Evolutionary conservation across 208 protist genomes (phyloP).

Genomic region (Porcisia deanei): DNA sequence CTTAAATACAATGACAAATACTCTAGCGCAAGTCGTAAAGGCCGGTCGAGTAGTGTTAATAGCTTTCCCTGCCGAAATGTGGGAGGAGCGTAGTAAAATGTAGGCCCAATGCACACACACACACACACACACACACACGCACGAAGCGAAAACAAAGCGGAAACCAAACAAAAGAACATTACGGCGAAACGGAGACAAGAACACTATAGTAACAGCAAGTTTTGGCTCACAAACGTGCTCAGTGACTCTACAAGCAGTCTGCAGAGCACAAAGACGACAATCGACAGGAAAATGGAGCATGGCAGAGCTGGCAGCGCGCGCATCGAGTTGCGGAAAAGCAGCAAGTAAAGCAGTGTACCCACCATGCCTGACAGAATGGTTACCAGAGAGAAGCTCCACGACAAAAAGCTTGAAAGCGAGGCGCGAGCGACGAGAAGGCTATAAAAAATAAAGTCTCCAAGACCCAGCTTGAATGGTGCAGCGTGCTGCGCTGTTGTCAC

Average conservation of each 20-base stretch:
- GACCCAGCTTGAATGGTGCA: slow-evolving; percentile 71
- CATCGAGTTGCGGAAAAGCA: slow-evolving; percentile 46
- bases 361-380: slow-evolving; percentile 68
- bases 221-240: slow-evolving; percentile 21
- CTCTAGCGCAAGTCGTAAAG: background rate
- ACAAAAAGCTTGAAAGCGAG: slow-evolving; percentile 46
- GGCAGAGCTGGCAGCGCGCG: slow-evolving; percentile 78
- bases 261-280: slow-evolving; percentile 48
- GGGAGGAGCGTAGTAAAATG: background rate
- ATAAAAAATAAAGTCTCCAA: slow-evolving; percentile 93
- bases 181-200: background rate
- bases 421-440: slow-evolving; percentile 73
- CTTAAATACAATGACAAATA: background rate
- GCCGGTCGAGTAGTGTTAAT: background rate
- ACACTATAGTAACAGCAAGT: slow-evolving; percentile 22
- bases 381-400: slow-evolving; percentile 60
- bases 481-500: slow-evolving; percentile 7
- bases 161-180: background rate
- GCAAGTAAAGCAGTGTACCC: slow-evolving; percentile 53
- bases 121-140: background rate
- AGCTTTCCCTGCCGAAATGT: background rate
- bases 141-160: background rate
- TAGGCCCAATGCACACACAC: background rate
- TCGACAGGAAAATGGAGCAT: slow-evolving; percentile 72
- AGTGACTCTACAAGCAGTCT: slow-evolving; percentile 28